phyloP scores from a whole-genome alignment of 164 flowering plant genomes.

The Nelumbo lutea region DNA sequence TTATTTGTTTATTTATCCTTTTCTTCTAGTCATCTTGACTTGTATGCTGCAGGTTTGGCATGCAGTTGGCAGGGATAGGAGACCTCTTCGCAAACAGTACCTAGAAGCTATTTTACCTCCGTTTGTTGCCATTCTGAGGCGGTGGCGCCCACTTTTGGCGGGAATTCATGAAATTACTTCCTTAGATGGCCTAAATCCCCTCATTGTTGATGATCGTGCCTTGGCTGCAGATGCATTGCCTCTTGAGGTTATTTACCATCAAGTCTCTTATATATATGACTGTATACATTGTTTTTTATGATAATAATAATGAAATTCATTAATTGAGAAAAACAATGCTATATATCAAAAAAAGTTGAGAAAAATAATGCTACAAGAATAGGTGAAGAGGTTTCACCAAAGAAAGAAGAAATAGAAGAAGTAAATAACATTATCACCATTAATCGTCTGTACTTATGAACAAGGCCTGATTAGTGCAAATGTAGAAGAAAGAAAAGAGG shows the following conservation, averaged over 20 bases:
- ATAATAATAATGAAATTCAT: too few relatives aligned
- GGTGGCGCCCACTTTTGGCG: conserved; percentile 98
- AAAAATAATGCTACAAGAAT: too few relatives aligned
- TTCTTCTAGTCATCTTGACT: conserved; percentile 7
- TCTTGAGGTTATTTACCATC: conserved; percentile 59
- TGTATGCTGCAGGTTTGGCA: conserved; percentile 77
- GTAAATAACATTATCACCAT: too few relatives aligned
- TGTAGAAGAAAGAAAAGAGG: too few relatives aligned
- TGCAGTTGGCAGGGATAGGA: conserved; percentile 77
- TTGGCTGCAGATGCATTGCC: conserved; percentile 98
- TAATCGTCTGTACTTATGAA: too few relatives aligned
- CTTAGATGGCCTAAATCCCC: conserved; percentile 88
- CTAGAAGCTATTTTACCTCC: conserved; percentile 93
- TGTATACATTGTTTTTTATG: too few relatives aligned
- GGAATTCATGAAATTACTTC: conserved; percentile 95
- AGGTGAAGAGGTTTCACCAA: too few relatives aligned
- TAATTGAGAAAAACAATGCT: too few relatives aligned
- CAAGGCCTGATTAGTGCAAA: too few relatives aligned
- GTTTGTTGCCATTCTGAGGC: conserved; percentile 86
- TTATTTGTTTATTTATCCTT: too few relatives aligned
- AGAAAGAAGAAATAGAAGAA: too few relatives aligned
- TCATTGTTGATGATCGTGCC: conserved; percentile 86
- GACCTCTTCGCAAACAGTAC: conserved; percentile 82
- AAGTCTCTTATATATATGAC: background rate
- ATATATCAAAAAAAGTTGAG: too few relatives aligned